phyloP scores from a whole-genome alignment of 192 early-diverging fungal genomes.

The Paraglomus occultum region DNA sequence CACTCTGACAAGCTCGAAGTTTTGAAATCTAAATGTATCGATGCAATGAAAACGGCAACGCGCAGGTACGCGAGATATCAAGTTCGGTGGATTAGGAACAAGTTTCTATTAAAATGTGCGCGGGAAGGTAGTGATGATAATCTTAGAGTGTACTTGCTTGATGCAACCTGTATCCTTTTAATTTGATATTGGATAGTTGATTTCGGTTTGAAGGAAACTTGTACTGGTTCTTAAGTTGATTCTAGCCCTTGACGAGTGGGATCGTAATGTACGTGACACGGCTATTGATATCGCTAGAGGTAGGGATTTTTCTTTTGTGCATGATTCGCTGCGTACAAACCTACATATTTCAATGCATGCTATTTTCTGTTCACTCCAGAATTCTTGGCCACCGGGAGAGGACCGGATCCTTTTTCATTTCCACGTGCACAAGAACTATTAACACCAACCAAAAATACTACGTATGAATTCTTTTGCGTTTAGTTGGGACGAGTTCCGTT shows the following conservation, averaged over 20 bases:
- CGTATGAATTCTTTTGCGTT: conserved; percentile 36
- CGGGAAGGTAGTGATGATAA: conserved; percentile 12
- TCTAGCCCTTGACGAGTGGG: conserved; percentile 54
- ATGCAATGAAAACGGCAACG: conserved; percentile 86
- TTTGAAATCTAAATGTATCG: conserved; percentile 57
- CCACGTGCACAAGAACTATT: conserved; percentile 40
- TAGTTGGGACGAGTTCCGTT: neutral
- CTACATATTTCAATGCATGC: neutral
- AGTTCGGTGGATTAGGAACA: conserved; percentile 80
- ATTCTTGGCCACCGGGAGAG: neutral
- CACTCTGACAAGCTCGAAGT: neutral
- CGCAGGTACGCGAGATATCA: conserved; percentile 84
- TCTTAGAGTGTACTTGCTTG: conserved; percentile 59
- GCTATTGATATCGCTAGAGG: conserved; percentile 56
- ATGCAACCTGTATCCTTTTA: conserved; percentile 59
- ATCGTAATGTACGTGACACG: conserved; percentile 48
- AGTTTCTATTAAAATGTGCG: conserved; percentile 52
- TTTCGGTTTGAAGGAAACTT: neutral
- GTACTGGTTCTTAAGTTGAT: neutral
- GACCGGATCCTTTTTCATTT: conserved; percentile 29
- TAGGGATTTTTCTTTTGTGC: conserved; percentile 21
- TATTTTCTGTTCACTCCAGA: conserved; percentile 11
- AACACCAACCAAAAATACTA: conserved; percentile 27
- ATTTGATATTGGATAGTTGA: neutral
- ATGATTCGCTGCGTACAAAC: neutral